Evolutionary conservation across 495 filamentous ascomycete species (phyloP), one percentile per base, ranked within the genome.

Genomic region (Tirmania nivea): DNA sequence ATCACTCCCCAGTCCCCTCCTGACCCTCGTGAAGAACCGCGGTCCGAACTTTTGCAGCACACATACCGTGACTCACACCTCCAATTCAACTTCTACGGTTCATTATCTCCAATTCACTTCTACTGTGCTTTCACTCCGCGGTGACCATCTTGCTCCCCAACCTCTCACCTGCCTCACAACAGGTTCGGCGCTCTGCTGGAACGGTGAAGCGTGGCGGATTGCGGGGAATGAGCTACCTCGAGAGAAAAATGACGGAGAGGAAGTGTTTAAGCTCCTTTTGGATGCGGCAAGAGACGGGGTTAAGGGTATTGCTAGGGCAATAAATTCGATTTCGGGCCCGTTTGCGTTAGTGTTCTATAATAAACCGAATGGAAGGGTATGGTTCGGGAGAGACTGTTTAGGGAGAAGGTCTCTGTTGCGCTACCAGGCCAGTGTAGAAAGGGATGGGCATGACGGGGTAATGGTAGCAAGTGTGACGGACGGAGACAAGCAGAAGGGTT

Each of bases 181-280:
- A n/a, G 73, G 73, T 17, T 89, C 83, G 9, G 70, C 84, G 11
- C 72, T 99, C 14, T 95, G 89, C 72, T 99, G 90, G 89, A 96
- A 96, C 60, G 90, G 90, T n/a, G 90, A 99, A 64, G 92, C 87
- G 9, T 99, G 90, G 90, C 80, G 73, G 51, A 73, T 93, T 52
- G 68, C 87, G 21, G 57, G 60, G 21, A 3, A 17, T 12, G 48
- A 50, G 16, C 11, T 50, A 6, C n/a, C n/a, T 12, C 48, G 48
- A 25, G 48, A 25, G 16, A 78, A 75, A 37, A 95, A 93, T 65
- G 90, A 99, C 64, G 82, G 83, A 1, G 73, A 83, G 59, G 66
- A 66, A 10, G 71, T 97, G 12, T 80, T 87, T 60, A 57, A 71
- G n/a, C 57, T 75, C 48, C 74, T 95, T 47, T 60, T 79, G 14